phyloP scores from a whole-genome alignment of 108 stramenopile genomes.

The Mayamaea pseudoterrestris region DNA sequence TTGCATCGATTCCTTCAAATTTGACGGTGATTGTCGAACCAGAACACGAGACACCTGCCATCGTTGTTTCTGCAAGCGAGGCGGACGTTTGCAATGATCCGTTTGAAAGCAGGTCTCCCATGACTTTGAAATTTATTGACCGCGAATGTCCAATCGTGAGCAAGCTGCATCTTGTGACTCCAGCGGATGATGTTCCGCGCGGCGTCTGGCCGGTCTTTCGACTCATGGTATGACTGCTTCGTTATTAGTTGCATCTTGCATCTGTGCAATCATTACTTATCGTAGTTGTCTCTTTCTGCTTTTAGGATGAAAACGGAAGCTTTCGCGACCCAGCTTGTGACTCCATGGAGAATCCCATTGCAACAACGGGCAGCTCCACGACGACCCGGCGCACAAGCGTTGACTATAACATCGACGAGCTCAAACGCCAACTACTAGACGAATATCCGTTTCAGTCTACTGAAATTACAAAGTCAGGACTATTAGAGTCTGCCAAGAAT shows the following conservation, averaged over 20 bases:
- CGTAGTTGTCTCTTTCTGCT: conserved; percentile 5
- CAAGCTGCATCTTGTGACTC: conserved; percentile 47
- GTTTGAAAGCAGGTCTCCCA: too few relatives aligned
- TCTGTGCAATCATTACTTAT: not conserved
- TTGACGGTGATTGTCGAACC: too few relatives aligned
- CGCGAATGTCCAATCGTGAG: too few relatives aligned
- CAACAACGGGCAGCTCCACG: not conserved
- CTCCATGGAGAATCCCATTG: not conserved
- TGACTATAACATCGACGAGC: conserved; percentile 13
- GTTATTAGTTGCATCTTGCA: not conserved
- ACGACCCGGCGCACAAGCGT: not conserved
- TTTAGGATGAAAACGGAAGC: conserved; percentile 50
- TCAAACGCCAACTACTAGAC: conserved; percentile 21
- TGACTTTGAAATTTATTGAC: too few relatives aligned
- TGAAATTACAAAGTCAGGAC: conserved; percentile 20
- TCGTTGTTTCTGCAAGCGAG: too few relatives aligned
- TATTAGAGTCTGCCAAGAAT: conserved; percentile 23
- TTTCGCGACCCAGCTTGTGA: conserved; percentile 36
- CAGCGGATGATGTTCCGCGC: conserved; percentile 49
- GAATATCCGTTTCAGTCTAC: conserved; percentile 29
- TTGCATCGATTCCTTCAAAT: too few relatives aligned
- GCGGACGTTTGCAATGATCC: too few relatives aligned
- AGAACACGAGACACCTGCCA: too few relatives aligned
- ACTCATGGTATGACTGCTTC: conserved; percentile 53
- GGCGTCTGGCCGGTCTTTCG: conserved; percentile 80